A percentile compares a stretch with the other conserved stretches of the same genome.
Conservation (phyloP, 495 filamentous ascomycete genomes). For the Neurospora intermedia region DNA sequence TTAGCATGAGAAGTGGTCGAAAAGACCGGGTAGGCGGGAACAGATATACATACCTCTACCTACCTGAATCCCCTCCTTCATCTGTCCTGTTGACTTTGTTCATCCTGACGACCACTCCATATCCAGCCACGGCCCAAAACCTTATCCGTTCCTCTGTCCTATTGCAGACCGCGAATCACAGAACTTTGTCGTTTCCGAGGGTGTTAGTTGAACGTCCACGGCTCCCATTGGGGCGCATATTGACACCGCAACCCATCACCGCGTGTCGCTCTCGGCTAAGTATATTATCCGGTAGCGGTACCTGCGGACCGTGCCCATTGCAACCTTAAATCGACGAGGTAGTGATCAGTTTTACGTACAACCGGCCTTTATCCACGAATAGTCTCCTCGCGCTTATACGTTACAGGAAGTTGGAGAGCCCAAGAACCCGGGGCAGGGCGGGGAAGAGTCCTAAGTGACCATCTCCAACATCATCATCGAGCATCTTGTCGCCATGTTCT, state of each 20-base stretch:
- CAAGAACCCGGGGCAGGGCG: background rate
- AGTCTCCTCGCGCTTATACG: background rate
- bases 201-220: background rate
- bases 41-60: background rate
- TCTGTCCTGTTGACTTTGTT: background rate
- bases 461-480: background rate
- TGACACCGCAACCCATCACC: background rate
- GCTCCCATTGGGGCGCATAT: background rate
- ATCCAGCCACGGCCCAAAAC: background rate
- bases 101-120: background rate
- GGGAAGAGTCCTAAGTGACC: background rate
- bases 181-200: background rate
- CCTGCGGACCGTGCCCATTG: background rate
- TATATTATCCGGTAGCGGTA: background rate
- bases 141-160: background rate
- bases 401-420: background rate
- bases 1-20: background rate
- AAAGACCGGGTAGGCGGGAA: background rate
- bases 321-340: background rate
- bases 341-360: background rate
- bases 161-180: background rate
- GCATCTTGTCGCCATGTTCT: background rate
- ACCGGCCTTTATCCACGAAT: background rate
- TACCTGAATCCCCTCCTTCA: background rate
- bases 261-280: background rate